These are phyloP conservation scores for Colletotrichum sp. DNA, from an alignment of 2,329 filamentous ascomycete species.

Conservation along the genomic window DNA sequence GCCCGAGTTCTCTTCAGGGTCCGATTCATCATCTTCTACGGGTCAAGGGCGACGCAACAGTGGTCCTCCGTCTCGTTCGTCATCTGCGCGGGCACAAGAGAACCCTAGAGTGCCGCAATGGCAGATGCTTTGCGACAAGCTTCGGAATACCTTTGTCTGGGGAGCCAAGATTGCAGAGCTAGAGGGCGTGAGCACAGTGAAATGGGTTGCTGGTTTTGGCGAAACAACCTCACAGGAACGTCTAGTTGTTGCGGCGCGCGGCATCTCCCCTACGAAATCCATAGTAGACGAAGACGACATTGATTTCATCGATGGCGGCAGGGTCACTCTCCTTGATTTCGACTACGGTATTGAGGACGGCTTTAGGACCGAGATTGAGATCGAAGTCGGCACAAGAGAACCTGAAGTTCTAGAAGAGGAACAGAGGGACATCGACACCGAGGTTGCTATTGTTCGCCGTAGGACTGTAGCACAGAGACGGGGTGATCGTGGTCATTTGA, in stretches of 20 bases:
- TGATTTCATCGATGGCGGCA: conserved; percentile 79
- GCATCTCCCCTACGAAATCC: conserved; percentile 63
- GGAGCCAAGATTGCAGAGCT: conserved; percentile 71
- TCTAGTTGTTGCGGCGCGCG: conserved; percentile 75
- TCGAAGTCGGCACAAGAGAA: conserved; percentile 75
- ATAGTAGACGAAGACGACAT: conserved; percentile 73
- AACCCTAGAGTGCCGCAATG: conserved; percentile 61
- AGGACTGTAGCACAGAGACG: conserved; percentile 72
- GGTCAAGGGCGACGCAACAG: conserved; percentile 41
- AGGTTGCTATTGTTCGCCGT: conserved; percentile 79
- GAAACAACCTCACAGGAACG: conserved; percentile 55
- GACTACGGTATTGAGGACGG: conserved; percentile 66
- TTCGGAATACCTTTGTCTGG: conserved; percentile 72
- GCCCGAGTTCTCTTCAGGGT: conserved; percentile 42
- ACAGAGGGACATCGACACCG: conserved; percentile 74
- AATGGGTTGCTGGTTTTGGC: conserved; percentile 69
- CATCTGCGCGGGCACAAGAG: conserved; percentile 40
- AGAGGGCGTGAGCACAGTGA: conserved; percentile 69
- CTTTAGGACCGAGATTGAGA: conserved; percentile 60
- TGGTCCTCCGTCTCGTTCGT: conserved; percentile 44
- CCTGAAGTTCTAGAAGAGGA: conserved; percentile 77
- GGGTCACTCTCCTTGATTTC: conserved; percentile 77
- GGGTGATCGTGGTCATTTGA: conserved; percentile 50
- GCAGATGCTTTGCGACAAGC: conserved; percentile 71
- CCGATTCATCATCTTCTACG: conserved; percentile 29